These are phyloP conservation scores for Nicotiana paniculata DNA, from an alignment of 257 asterid genomes.

Conservation along the genomic window DNA sequence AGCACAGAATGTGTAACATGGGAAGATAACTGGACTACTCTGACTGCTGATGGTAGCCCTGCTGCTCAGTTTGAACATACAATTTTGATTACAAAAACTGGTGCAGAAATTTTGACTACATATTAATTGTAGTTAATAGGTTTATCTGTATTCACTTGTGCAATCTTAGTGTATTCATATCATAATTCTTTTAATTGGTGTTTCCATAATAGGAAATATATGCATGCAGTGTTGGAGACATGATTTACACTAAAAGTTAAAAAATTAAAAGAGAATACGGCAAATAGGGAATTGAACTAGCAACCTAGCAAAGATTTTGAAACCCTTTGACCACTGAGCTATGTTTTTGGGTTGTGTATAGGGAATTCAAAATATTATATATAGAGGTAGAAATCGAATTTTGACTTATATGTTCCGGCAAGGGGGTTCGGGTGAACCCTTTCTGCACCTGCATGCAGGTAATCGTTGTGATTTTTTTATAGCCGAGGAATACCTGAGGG, in stretches of 20 bases:
- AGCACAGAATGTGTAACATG: conserved; percentile 74
- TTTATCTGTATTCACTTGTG: not conserved
- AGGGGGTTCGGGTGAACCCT: no score
- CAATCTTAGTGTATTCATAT: not conserved
- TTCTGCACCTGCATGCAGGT: not conserved
- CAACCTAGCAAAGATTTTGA: no score
- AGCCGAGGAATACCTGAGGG: no score
- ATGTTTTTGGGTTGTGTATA: no score
- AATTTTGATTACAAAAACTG: conserved; percentile 80
- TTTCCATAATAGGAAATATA: not conserved
- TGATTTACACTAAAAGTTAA: no score
- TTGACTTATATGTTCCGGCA: no score
- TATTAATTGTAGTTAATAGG: conserved; percentile 8
- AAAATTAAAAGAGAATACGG: no score
- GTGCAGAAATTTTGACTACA: conserved; percentile 82
- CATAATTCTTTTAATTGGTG: not conserved
- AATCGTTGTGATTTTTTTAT: not conserved
- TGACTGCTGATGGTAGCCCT: conserved; percentile 92
- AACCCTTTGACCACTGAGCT: no score
- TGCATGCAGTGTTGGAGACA: no score
- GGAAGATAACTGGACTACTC: conserved; percentile 98
- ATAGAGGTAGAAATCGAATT: no score
- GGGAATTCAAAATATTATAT: no score
- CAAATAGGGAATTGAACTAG: no score
- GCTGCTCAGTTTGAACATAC: conserved; percentile 98